Percentiles rank a stretch among this genome's conserved stretches.
phyloP scores from a whole-genome alignment of 2,329 filamentous ascomycete genomes.

The Gyromitra esculenta region DNA sequence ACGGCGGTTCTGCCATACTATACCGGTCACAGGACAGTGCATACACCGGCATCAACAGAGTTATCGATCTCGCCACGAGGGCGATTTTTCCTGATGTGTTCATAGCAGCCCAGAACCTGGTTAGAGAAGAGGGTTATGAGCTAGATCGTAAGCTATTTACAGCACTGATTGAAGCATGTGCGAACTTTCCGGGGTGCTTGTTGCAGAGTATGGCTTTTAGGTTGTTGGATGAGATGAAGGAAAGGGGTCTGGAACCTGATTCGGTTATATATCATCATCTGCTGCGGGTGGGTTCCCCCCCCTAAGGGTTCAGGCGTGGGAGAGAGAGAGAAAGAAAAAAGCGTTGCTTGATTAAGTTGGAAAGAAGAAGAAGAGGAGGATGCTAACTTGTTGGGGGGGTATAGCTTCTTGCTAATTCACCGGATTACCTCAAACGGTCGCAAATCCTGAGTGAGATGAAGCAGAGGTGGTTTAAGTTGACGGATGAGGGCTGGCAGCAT shows the following conservation, averaged over 20 bases:
- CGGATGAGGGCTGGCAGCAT: slow-evolving; percentile 71
- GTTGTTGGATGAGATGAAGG: slow-evolving; percentile 78
- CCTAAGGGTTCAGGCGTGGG: no score
- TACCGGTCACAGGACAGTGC: slow-evolving; percentile 2
- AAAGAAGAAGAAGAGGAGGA: neutral
- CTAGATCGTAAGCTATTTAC: slow-evolving; percentile 54
- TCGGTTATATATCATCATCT: slow-evolving; percentile 75
- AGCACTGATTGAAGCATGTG: slow-evolving; percentile 55
- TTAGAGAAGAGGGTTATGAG: slow-evolving; percentile 46
- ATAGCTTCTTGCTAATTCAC: slow-evolving; percentile 77
- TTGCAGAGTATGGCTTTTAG: slow-evolving; percentile 59
- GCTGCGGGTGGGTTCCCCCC: slow-evolving; percentile 64
- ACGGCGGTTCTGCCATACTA: neutral
- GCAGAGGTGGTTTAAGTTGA: slow-evolving; percentile 74
- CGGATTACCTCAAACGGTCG: slow-evolving; percentile 80
- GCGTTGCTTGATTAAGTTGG: slow-evolving; percentile 52
- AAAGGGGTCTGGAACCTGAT: slow-evolving; percentile 70
- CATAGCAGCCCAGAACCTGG: slow-evolving; percentile 51
- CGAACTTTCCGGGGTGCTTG: slow-evolving; percentile 49
- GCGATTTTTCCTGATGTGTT: slow-evolving; percentile 50
- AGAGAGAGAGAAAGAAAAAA: slow-evolving; percentile 64
- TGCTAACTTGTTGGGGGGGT: slow-evolving; percentile 8
- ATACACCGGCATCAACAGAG: slow-evolving; percentile 27
- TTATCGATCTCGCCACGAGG: slow-evolving; percentile 26
- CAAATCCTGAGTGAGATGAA: slow-evolving; percentile 78